phyloP scores from a whole-genome alignment of 179 eudicot species.

The Silene coronaria region DNA sequence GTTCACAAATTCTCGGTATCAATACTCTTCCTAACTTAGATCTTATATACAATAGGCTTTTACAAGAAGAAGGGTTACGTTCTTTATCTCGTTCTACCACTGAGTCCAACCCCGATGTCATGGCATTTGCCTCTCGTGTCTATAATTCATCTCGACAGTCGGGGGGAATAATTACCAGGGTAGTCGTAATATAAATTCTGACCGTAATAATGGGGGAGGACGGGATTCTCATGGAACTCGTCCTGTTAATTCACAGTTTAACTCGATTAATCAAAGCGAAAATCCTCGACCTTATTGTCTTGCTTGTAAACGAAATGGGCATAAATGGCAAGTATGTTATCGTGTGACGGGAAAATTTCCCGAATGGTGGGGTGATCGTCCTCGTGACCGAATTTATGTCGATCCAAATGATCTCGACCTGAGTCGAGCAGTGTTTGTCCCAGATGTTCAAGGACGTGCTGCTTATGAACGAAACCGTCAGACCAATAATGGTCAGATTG shows the following conservation, averaged over 20 bases:
- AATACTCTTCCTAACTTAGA: not conserved
- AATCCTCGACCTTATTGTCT: not conserved
- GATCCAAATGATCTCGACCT: not conserved
- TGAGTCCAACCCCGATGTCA: not conserved
- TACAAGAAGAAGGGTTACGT: not conserved
- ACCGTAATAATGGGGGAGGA: not conserved
- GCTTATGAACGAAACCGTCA: not conserved
- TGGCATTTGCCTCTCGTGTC: too few species aligned
- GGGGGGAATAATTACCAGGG: not conserved
- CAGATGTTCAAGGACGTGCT: not conserved
- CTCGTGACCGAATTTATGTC: not conserved
- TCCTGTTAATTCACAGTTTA: not conserved
- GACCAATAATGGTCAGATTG: not conserved
- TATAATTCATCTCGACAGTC: too few species aligned
- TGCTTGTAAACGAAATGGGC: too few species aligned
- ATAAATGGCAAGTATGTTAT: too few species aligned
- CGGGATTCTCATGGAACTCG: not conserved
- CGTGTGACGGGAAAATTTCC: too few species aligned
- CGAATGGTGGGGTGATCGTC: too few species aligned
- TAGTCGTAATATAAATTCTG: constrained; percentile 1
- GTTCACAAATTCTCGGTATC: not conserved
- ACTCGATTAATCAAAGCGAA: not conserved
- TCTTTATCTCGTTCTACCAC: not conserved
- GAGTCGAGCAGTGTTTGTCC: not conserved
- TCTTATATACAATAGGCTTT: too few species aligned